Evolutionary conservation across 805 yeast genomes (phyloP), one percentile per base, ranked within the genome.

Genomic region (Scheffersomyces amazonensis): DNA sequence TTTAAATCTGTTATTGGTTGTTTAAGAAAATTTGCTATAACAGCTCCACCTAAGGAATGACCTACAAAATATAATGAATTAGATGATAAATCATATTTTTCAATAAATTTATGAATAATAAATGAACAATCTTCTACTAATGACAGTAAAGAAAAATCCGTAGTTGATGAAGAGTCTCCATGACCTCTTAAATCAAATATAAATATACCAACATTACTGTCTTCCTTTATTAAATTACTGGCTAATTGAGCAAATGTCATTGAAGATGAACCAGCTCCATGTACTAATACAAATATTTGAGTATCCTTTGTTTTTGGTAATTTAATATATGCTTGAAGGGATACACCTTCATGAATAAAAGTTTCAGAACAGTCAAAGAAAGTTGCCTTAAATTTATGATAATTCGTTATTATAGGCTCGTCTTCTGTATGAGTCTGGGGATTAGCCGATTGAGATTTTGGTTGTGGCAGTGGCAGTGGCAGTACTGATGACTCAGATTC

Each of bases 191-290:
- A 76, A 60, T 93, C 98, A 58, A 77, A 87, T 0, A 82, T 56
- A 34, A 90, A 71, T 2, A 84, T 54, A 0, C 91, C 96, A 5
- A 38, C 15, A 4, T 85, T 32, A 31, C 50, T 30, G 34, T 56
- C 43, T 60, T 52, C 16, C 8, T 11, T 33, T 8, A 27, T 28
- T 20, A 55, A 17, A 51, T 52, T 11, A 6, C 48, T 50, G 1
- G 76, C 60, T 17, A 87, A 50, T 18, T 66, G 55, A 1, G 87
- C 85, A 64, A 86, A 93, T 1, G 96, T 73, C 62, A 87, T 64
- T 0, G 84, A 88, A 2, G 87, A 77, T 0, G 97, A 89, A 0
- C 98, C 99, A 1, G 96, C 97, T 2, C 99, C 99, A 59, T 93
- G 99, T 47, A 87, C 93, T 48, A 81, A 80, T 2, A 93, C 63